Base-by-base conservation (phyloP, 257 asterid species). In the Dorcoceras hygrometricum region DNA sequence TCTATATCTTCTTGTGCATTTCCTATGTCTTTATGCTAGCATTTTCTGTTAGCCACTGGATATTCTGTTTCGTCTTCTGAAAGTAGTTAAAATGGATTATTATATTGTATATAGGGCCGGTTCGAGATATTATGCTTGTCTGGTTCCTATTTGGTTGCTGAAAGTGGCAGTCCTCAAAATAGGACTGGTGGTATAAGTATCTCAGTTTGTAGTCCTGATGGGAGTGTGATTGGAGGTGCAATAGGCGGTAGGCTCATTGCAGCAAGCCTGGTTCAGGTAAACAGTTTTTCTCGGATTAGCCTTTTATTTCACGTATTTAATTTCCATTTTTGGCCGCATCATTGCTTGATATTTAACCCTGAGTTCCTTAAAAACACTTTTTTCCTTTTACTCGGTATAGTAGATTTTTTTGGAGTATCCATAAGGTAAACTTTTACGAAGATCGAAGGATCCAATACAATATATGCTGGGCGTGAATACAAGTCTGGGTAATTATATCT, bases 191-290 rank as follows among this genome's bases (percentile, higher is more conserved):
- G 95, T 62, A 57, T 84, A 57, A 87, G 90, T 66, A 76, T 87
- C 46, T 87, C 95, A 12, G 80, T 87, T 26, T 82, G 87, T 67
- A 79, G 89, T 75, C 86, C 89, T n/a, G 89, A 87, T 68, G 91
- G 91, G 28, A 89, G 78, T 32, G 76, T 87, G 23, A 75, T 87
- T 55, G 95, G 95, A 1, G 95, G 95, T 73, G 91, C 90, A 23
- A 62, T 86, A 62, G 94, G 90, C 61, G 94, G 94, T 51, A 78
- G 75, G 63, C 88, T 86, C 36, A 68, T 78, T 7, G 94, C 94
- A 1, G 81, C 88, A 43, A 76, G 70, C 55, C 81, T 84, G 6
- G 83, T 80, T 27, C 95, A 87, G 91, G 89, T 87, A 59, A 9
- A 25, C 58, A 11, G 7, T 4, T 32, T 28, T 18, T 50, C 20